Base-by-base conservation (phyloP, 1,284 basidiomycete species). In the Pseudozyma sp. region DNA sequence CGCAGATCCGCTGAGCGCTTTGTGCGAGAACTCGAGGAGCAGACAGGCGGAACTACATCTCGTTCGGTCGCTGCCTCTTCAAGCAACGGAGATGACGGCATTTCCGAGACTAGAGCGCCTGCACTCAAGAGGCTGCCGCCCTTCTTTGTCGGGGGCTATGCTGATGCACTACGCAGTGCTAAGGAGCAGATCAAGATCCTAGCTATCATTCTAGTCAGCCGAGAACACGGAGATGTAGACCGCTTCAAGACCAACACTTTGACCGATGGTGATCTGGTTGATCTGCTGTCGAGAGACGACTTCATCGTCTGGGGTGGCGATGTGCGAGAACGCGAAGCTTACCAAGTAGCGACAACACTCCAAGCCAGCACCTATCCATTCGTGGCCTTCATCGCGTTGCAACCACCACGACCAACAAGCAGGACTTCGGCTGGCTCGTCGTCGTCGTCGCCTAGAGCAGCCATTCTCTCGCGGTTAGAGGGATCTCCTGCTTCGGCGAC, bases 351-450 rank as follows among this genome's bases (percentile, higher is more conserved):
- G 1, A 90, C 93, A 79, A 94, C 95, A 75, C 87, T 97, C 0
- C 91, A 93, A 78, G 91, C 91, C 1, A 96, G 94, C 3, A 94
- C 94, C 0, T 97, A 92, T 79, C 95, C 95, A 0, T 95, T 95
- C 70, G 88, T 98, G 52, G 92, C 93, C 0, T 98, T 97, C 83
- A 86, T 96, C 51, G 91, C 93, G 0, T 88, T 96, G 39, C 93
- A 97, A 78, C 92, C 94, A 55, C 63, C 78, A n/a, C 73, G 78
- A 31, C 62, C 72, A 12, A 39, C 68, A 10, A 66, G 61, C n/a
- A 43, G 74, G 25, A 25, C 51, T 6, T 60, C 59, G n/a, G 38
- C 45, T 25, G 45, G 12, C 14, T 9, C 56, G 12, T 59, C 54
- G 3, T 58, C 59, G 0, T 45, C 54, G 4, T 67, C 67, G 5